phyloP scores from a whole-genome alignment of 495 filamentous ascomycete species.

The Xylaria nigripes region DNA sequence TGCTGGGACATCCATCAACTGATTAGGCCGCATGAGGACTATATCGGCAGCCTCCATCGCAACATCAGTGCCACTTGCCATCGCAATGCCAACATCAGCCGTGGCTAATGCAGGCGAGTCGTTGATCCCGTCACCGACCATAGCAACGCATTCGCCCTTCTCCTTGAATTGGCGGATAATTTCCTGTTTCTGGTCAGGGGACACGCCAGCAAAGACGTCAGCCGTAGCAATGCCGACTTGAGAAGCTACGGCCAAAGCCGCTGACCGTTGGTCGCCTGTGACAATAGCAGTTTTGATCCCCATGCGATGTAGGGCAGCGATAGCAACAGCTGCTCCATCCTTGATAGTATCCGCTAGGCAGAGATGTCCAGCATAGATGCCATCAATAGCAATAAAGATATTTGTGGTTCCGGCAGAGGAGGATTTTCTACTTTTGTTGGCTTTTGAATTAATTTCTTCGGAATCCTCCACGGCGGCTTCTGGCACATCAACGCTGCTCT shows the following conservation, averaged over 20 bases:
- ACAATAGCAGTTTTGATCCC: slow-evolving; percentile 83
- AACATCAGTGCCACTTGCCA: slow-evolving; percentile 88
- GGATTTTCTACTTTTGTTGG: slow-evolving; percentile 19
- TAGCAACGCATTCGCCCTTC: slow-evolving; percentile 69
- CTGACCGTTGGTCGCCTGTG: slow-evolving; percentile 79
- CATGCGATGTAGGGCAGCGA: slow-evolving; percentile 77
- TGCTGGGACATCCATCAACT: slow-evolving; percentile 85
- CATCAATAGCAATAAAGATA: slow-evolving; percentile 85
- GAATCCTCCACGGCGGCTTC: slow-evolving; percentile 47
- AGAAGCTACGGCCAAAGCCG: slow-evolving; percentile 72
- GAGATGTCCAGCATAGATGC: slow-evolving; percentile 67
- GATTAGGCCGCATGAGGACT: slow-evolving; percentile 86
- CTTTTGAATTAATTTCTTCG: slow-evolving; percentile 46
- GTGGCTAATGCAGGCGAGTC: slow-evolving; percentile 94
- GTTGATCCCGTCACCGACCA: slow-evolving; percentile 99
- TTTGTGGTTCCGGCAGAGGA: slow-evolving; percentile 63
- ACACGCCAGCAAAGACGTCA: slow-evolving; percentile 72
- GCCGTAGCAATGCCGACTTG: slow-evolving; percentile 70
- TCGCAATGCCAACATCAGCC: slow-evolving; percentile 85
- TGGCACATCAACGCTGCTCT: slow-evolving; percentile 60
- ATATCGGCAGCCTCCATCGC: slow-evolving; percentile 97
- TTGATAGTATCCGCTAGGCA: slow-evolving; percentile 87
- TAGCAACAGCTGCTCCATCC: slow-evolving; percentile 68
- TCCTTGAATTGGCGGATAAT: slow-evolving; percentile 73
- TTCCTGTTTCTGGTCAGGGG: slow-evolving; percentile 77